Evolutionary conservation across 2,329 filamentous ascomycete genomes (phyloP).

Genomic region (Didymella lethalis): DNA sequence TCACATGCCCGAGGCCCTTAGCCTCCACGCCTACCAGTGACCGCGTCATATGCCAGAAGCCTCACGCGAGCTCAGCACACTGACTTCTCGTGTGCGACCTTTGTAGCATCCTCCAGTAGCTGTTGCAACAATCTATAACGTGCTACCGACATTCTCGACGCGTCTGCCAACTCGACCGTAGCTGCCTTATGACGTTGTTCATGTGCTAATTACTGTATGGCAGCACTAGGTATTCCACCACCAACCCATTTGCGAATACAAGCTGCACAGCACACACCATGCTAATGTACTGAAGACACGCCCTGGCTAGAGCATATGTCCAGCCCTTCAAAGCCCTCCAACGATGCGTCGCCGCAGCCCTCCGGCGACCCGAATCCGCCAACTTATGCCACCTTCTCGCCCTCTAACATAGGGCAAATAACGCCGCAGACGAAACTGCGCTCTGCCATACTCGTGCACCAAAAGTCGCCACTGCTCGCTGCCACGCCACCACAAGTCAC

Average conservation of each 20-base stretch:
- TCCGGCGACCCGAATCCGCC: conserved; percentile 63
- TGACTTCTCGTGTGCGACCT: not conserved
- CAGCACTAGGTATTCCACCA: conserved; percentile 51
- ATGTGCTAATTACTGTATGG: conserved; percentile 47
- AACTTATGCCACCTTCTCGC: conserved; percentile 90
- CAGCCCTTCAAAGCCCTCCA: conserved; percentile 45
- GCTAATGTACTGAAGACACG: conserved; percentile 48
- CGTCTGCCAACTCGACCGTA: conserved; percentile 35
- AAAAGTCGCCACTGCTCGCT: conserved; percentile 91
- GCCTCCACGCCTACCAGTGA: conserved; percentile 24
- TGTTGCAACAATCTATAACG: not conserved
- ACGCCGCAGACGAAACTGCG: conserved; percentile 76
- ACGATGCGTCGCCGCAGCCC: conserved; percentile 50
- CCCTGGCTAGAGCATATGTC: conserved; percentile 55
- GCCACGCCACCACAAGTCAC: conserved; percentile 96
- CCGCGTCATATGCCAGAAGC: conserved; percentile 25
- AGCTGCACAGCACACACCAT: conserved; percentile 30
- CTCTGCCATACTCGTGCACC: conserved; percentile 93
- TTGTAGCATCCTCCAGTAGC: not conserved
- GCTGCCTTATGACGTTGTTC: conserved; percentile 49
- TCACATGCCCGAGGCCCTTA: conserved; percentile 38
- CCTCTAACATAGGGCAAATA: conserved; percentile 75
- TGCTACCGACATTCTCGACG: conserved; percentile 10
- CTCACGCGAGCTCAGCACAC: conserved; percentile 17
- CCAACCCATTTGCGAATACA: conserved; percentile 18